Evolutionary conservation across 140 eudicot species (phyloP), one percentile per base, ranked within the genome.

Genomic region (Ambrosia hybrid): DNA sequence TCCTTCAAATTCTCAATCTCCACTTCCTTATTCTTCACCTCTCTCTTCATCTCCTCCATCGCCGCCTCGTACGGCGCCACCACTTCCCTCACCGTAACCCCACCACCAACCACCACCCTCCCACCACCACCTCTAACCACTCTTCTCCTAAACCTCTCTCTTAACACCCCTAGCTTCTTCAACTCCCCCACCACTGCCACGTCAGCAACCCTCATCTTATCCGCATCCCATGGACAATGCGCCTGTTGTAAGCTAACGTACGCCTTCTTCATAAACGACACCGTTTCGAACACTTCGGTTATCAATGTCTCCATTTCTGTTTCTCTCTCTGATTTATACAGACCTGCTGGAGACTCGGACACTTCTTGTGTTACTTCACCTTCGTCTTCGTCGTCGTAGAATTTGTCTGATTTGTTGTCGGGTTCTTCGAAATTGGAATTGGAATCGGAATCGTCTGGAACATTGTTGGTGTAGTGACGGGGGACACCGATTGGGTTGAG

Each of bases 221-320:
- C 92, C 69, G 84, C 91, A 76, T 94, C 97, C 91, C 91, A 94
- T 2, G 99, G 99, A 57, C 84, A 84, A 64, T 90, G 94, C 30
- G 97, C 89, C 67, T 87, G 89, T 82, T 93, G 99, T 13, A 93
- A 76, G 33, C 85, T 80, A 51, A 85, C 97, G 67, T 93, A 93
- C 72, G 99, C 91, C 78, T 67, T 85, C 83, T 90, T 93, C 86
- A 93, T 70, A n/a, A 65, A 65, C 80, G 94, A 80, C 57, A 88
- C 91, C 57, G 99, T 85, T 72, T 90, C 97, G 80, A 90, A 94
- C 60, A 94, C 99, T 71, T 94, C 91, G 0, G 68, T 78, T 84
- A 94, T 73, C 57, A 94, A 71, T 76, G 57, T 77, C 80, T 73
- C 83, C 81, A 86, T 76, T 65, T 86, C 91, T 26, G 61, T 53